Percentiles rank a stretch among this genome's conserved stretches.
These are phyloP conservation scores for Boehmeria nivea DNA, from an alignment of 306 rosid species.

Conservation along the genomic window DNA sequence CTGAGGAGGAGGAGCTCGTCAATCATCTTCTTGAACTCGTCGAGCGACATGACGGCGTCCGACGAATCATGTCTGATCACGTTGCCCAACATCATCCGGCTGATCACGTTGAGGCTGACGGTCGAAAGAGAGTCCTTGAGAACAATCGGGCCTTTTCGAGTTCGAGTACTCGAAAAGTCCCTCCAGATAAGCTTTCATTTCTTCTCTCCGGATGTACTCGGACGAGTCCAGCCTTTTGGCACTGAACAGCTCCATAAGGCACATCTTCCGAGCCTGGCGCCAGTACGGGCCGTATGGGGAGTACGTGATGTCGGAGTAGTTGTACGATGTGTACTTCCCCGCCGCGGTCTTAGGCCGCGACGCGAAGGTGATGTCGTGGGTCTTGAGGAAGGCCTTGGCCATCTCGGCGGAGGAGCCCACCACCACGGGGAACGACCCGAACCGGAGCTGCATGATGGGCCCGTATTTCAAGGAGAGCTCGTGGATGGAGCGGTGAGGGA, in stretches of 20 bases:
- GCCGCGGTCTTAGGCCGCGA: slow-evolving; percentile 65
- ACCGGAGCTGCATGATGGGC: slow-evolving; percentile 53
- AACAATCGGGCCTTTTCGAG: not conserved
- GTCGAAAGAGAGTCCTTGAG: slow-evolving; percentile 47
- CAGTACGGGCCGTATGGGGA: slow-evolving; percentile 78
- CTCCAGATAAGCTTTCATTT: slow-evolving; percentile 20
- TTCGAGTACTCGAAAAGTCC: slow-evolving; percentile 23
- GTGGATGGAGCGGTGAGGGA: slow-evolving; percentile 67
- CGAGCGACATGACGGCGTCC: slow-evolving; percentile 42
- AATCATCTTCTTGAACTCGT: slow-evolving; percentile 71
- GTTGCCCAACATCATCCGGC: slow-evolving; percentile 81
- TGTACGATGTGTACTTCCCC: slow-evolving; percentile 70
- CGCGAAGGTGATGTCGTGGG: slow-evolving; percentile 49
- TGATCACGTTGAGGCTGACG: slow-evolving; percentile 69
- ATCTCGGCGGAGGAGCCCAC: slow-evolving; percentile 59
- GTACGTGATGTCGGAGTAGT: slow-evolving; percentile 71
- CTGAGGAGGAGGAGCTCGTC: slow-evolving; percentile 72
- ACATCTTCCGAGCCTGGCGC: slow-evolving; percentile 79
- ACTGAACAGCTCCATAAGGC: slow-evolving; percentile 57
- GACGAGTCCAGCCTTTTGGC: slow-evolving; percentile 48
- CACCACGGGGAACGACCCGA: slow-evolving; percentile 55
- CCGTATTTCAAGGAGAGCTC: slow-evolving; percentile 52
- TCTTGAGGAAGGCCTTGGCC: slow-evolving; percentile 60
- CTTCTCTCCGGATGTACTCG: slow-evolving; percentile 69
- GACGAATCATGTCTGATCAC: slow-evolving; percentile 39